These are phyloP conservation scores for Kokia cookei DNA, from an alignment of 441 rosid species.

Conservation along the genomic window DNA sequence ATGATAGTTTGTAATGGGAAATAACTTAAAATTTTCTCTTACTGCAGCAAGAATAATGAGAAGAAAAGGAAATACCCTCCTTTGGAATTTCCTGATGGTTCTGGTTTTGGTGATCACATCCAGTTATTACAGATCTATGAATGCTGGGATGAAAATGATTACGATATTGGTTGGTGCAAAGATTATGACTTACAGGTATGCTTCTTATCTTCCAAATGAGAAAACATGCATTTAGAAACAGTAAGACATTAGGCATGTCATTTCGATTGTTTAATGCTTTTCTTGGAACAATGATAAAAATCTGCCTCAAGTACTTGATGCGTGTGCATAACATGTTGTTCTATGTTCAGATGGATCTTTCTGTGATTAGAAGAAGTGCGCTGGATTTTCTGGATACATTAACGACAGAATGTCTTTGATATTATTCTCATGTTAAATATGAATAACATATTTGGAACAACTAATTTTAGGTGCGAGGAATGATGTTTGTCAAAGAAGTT, in stretches of 20 bases:
- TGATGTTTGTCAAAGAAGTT: slow-evolving; percentile 88
- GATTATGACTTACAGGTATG: slow-evolving; percentile 70
- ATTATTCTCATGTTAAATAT: neutral
- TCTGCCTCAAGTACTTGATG: neutral
- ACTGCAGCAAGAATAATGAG: slow-evolving; percentile 52
- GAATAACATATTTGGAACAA: neutral
- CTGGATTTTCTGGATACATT: neutral
- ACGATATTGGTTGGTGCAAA: slow-evolving; percentile 79
- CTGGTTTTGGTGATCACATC: slow-evolving; percentile 93
- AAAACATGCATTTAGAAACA: neutral
- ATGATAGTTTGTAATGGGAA: neutral
- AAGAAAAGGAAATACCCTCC: slow-evolving; percentile 75
- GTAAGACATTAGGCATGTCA: neutral
- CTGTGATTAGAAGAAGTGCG: neutral
- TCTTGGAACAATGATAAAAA: neutral
- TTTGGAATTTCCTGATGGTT: slow-evolving; percentile 82
- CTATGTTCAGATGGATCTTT: neutral
- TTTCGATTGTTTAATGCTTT: neutral
- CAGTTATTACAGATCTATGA: slow-evolving; percentile 86
- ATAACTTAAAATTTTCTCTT: neutral
- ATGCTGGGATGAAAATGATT: slow-evolving; percentile 65
- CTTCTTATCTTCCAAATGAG: slow-evolving; percentile 6
- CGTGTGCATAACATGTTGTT: neutral
- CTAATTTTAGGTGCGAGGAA: slow-evolving; percentile 75
- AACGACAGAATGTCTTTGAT: neutral